A percentile compares a stretch with the other conserved stretches of the same genome.
Conservation (phyloP, 805 yeast species). For the Yarrowia keelungensis region DNA sequence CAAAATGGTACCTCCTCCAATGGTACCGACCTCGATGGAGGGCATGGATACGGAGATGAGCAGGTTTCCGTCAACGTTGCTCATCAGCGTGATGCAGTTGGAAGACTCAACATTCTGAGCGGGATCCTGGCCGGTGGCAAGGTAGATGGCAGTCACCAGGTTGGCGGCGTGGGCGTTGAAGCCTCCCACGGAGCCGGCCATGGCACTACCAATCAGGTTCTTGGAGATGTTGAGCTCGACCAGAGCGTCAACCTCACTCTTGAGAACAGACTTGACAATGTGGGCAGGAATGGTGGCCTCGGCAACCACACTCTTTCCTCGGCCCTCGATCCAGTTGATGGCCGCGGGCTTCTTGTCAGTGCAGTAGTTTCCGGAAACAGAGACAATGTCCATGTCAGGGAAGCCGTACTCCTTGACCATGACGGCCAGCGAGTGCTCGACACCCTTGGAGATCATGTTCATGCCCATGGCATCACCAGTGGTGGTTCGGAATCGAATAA, state of each 20-base stretch:
- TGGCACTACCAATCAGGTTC: slow-evolving; percentile 93
- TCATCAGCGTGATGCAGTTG: slow-evolving; percentile 96
- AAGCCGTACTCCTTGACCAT: slow-evolving; percentile 91
- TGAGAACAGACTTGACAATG: slow-evolving; percentile 79
- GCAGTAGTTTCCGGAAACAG: slow-evolving; percentile 97
- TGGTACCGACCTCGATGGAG: slow-evolving; percentile 97
- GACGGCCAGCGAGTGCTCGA: slow-evolving; percentile 79
- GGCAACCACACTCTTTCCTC: slow-evolving; percentile 98
- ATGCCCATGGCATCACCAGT: slow-evolving; percentile 99
- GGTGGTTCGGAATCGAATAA: slow-evolving; percentile 93
- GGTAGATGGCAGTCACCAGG: slow-evolving; percentile 88
- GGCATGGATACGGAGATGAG: slow-evolving; percentile 99
- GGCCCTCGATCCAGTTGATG: slow-evolving; percentile 98
- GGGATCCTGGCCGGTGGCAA: slow-evolving; percentile 99
- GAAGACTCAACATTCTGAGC: slow-evolving; percentile 98
- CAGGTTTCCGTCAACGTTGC: slow-evolving; percentile 77
- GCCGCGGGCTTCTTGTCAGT: slow-evolving; percentile 98
- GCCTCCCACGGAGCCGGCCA: slow-evolving; percentile 99
- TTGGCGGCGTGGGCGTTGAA: slow-evolving; percentile 99
- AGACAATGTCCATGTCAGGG: slow-evolving; percentile 89
- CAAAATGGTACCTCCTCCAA: slow-evolving; percentile 98
- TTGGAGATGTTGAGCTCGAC: slow-evolving; percentile 89
- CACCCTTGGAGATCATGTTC: slow-evolving; percentile 99
- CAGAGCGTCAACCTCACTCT: slow-evolving; percentile 89
- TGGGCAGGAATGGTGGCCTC: slow-evolving; percentile 89